Base-by-base conservation (phyloP, 208 protist species). In the Leishmania aethiopica region DNA sequence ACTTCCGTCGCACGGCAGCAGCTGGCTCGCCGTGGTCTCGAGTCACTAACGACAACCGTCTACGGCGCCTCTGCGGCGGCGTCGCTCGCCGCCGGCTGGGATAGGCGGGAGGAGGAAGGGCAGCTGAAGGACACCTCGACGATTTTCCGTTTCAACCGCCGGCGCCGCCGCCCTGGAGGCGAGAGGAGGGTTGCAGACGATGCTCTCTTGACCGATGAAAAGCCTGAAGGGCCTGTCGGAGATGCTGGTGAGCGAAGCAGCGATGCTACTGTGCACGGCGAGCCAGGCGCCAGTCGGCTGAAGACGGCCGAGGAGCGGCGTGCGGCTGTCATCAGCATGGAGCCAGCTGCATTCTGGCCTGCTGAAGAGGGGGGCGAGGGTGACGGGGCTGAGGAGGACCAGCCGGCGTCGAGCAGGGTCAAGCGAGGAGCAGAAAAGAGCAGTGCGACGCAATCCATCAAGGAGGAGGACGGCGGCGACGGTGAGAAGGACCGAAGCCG, bases 21-120 rank as follows among this genome's bases (percentile, higher is more conserved):
- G 84, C 73, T 96, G 45, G 82, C 88, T 47, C 89, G 91, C 2
- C 92, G 93, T 42, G 95, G 93, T 8, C 83, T 86, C 37, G 80
- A 89, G 74, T 88, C 95, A 15, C 78, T 97, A 49, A 96, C 93
- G 72, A 96, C 88, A 60, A 96, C 93, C 11, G 85, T 92, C 2
- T 96, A 95, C 86, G 95, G 93, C 5, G 91, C 92, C 51, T 98
- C 93, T 28, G 93, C 93, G 3, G 95, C 95, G 51, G 92, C 91
- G 28, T 96, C 93, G 17, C 75, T 95, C 40, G 90, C 92, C 45
- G 89, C 93, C 15, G 93, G 94, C 0, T 92, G 86, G 86, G 81
- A 80, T 32, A 75, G 85, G n/a, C 81, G 86, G 67, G 89, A 92
- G 66, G 91, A 91, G 72, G 87, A 93, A 62, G 86, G 81, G 76